Percentiles rank a stretch among this genome's conserved stretches.
Evolutionary conservation across 352 stramenopile genomes (phyloP).

Genomic region (Plasmopara viticola): DNA sequence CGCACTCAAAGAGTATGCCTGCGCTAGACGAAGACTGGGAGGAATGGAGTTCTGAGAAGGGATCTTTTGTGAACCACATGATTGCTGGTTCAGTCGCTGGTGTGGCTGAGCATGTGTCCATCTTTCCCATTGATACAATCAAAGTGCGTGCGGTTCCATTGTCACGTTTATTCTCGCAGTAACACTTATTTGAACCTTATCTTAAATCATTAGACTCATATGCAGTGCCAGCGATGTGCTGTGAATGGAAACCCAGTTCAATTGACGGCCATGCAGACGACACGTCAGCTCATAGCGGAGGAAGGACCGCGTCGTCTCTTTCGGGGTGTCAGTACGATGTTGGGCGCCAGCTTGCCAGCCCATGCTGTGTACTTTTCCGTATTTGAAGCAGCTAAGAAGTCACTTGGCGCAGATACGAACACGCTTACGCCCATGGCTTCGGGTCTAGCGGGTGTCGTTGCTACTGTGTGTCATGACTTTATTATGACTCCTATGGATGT

Average conservation of each 20-base stretch:
- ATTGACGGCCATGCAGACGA: slow-evolving; percentile 58
- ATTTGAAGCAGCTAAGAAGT: slow-evolving; percentile 86
- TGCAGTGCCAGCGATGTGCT: slow-evolving; percentile 88
- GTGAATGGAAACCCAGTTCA: slow-evolving; percentile 54
- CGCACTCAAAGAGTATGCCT: slow-evolving; percentile 10
- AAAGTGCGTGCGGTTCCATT: slow-evolving; percentile 36
- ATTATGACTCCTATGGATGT: slow-evolving; percentile 98
- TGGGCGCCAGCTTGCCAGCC: slow-evolving; percentile 95
- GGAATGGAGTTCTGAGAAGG: slow-evolving; percentile 89
- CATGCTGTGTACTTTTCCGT: slow-evolving; percentile 93
- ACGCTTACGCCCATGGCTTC: slow-evolving; percentile 70
- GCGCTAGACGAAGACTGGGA: slow-evolving; percentile 88
- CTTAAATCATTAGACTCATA: slow-evolving; percentile 82
- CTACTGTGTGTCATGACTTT: slow-evolving; percentile 95
- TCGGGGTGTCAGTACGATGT: slow-evolving; percentile 96
- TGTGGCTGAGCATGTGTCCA: slow-evolving; percentile 95
- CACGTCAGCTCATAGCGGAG: slow-evolving; percentile 49
- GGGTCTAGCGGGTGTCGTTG: slow-evolving; percentile 86
- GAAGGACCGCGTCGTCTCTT: slow-evolving; percentile 88
- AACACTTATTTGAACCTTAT: slow-evolving; percentile 1
- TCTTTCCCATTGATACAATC: slow-evolving; percentile 94
- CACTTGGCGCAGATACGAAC: slow-evolving; percentile 60
- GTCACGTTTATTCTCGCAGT: not conserved
- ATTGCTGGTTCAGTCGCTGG: slow-evolving; percentile 92
- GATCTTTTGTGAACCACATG: slow-evolving; percentile 94